Percentiles rank a stretch among this genome's conserved stretches.
These are phyloP conservation scores for Clonostachys chloroleuca DNA, from an alignment of 2,329 filamentous ascomycete species.

Conservation along the genomic window DNA sequence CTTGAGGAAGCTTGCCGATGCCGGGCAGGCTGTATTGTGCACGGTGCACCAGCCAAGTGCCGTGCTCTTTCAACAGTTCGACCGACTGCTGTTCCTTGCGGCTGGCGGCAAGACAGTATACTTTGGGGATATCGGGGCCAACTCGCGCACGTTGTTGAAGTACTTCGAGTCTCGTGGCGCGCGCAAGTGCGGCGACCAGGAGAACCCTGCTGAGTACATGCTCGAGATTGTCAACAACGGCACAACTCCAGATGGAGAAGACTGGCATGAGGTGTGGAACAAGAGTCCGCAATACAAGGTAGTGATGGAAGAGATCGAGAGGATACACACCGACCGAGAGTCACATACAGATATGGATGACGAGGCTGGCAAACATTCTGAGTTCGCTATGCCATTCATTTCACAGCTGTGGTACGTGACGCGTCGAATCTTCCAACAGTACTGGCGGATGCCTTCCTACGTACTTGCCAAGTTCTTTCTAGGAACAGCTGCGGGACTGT, in stretches of 20 bases:
- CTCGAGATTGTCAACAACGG: slow-evolving; percentile 44
- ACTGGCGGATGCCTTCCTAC: slow-evolving; percentile 69
- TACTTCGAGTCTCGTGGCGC: slow-evolving; percentile 64
- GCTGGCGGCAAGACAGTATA: slow-evolving; percentile 52
- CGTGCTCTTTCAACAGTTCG: slow-evolving; percentile 39
- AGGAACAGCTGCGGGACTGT: slow-evolving; percentile 55
- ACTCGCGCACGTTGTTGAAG: slow-evolving; percentile 27
- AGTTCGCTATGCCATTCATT: slow-evolving; percentile 75
- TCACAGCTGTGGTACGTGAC: slow-evolving; percentile 63
- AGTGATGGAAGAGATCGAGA: slow-evolving; percentile 58
- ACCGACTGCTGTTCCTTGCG: slow-evolving; percentile 49
- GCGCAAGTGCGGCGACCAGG: slow-evolving; percentile 48
- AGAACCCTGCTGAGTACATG: slow-evolving; percentile 71
- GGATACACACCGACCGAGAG: slow-evolving; percentile 48
- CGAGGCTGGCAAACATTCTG: slow-evolving; percentile 18
- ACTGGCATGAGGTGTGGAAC: slow-evolving; percentile 69
- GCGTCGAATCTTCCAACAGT: slow-evolving; percentile 71
- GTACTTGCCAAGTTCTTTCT: slow-evolving; percentile 70
- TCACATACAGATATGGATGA: neutral
- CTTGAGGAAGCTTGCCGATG: slow-evolving; percentile 53
- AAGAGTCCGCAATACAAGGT: slow-evolving; percentile 42
- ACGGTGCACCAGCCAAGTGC: slow-evolving; percentile 45
- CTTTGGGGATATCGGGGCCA: slow-evolving; percentile 71
- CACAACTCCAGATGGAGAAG: slow-evolving; percentile 28
- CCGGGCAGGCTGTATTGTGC: slow-evolving; percentile 41